phyloP scores from a whole-genome alignment of 202 grass and related monocot genomes.

The Thinopyrum obtusiflorum region DNA sequence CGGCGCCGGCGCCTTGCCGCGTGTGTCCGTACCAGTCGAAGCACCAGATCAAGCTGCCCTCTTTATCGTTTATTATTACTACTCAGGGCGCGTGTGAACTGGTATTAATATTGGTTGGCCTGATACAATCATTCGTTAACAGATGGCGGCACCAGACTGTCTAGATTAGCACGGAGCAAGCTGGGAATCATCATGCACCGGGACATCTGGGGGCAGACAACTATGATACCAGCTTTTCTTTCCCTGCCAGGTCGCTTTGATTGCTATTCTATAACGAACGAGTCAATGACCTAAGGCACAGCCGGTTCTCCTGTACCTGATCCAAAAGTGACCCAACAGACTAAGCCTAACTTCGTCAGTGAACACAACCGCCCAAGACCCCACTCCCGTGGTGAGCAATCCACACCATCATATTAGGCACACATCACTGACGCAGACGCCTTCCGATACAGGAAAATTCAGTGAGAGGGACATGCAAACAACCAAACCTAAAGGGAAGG shows the following conservation, averaged over 20 bases:
- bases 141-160: background rate
- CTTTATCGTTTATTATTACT: background rate
- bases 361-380: background rate
- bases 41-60: background rate
- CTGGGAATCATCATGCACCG: background rate
- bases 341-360: background rate
- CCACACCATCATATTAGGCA: constrained; percentile 4
- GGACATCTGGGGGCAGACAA: background rate
- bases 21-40: constrained; percentile 9
- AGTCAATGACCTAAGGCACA: background rate
- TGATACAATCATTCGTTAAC: background rate
- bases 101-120: background rate
- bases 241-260: background rate
- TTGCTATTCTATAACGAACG: background rate
- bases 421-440: constrained; percentile 35
- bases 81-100: background rate
- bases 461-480: constrained; percentile 34
- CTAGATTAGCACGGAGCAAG: background rate
- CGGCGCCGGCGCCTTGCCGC: background rate
- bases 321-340: constrained; percentile 27
- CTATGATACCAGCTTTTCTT: background rate
- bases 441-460: background rate
- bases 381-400: constrained; percentile 29
- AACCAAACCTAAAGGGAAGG: constrained; percentile 24
- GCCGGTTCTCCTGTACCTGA: background rate